phyloP scores from a whole-genome alignment of 148 eudicot species.

The Vaccinium corymbosum region DNA sequence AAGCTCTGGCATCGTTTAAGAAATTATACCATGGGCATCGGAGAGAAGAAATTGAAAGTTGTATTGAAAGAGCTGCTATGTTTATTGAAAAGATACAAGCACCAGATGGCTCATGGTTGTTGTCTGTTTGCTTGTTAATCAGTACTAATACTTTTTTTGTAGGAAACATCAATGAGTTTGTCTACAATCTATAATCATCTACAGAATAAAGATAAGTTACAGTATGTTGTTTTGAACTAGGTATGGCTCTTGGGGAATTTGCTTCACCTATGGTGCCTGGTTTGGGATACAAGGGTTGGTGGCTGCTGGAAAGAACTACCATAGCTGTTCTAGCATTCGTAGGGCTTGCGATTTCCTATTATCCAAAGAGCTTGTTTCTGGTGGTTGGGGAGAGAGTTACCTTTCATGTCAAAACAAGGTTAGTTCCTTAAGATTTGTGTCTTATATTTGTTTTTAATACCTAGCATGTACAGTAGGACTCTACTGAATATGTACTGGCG shows the following conservation, averaged over 20 bases:
- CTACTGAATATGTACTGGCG: not conserved
- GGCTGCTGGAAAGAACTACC: constrained; percentile 62
- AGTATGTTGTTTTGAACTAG: constrained; percentile 29
- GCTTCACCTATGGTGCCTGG: constrained; percentile 93
- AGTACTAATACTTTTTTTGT: not conserved
- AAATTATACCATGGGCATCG: constrained; percentile 80
- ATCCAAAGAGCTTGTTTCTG: constrained; percentile 73
- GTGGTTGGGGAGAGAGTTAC: constrained; percentile 99
- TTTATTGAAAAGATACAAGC: constrained; percentile 79
- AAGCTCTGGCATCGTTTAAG: constrained; percentile 73
- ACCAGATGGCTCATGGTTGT: constrained; percentile 94
- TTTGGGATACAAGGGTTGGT: constrained; percentile 77
- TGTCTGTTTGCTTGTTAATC: constrained; percentile 16
- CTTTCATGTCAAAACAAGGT: constrained; percentile 92
- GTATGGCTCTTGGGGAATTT: constrained; percentile 97
- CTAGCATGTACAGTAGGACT: not conserved
- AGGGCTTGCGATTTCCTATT: constrained; percentile 82
- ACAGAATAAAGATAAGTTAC: not conserved
- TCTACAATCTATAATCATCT: not conserved
- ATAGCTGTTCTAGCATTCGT: constrained; percentile 54
- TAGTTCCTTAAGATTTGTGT: not conserved
- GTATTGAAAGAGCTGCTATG: constrained; percentile 56
- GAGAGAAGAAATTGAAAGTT: constrained; percentile 60
- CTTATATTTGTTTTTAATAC: not conserved
- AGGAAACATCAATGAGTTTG: not conserved